Evolutionary conservation across 2,329 filamentous ascomycete species (phyloP).

Genomic region (Cercospora nicotianae): DNA sequence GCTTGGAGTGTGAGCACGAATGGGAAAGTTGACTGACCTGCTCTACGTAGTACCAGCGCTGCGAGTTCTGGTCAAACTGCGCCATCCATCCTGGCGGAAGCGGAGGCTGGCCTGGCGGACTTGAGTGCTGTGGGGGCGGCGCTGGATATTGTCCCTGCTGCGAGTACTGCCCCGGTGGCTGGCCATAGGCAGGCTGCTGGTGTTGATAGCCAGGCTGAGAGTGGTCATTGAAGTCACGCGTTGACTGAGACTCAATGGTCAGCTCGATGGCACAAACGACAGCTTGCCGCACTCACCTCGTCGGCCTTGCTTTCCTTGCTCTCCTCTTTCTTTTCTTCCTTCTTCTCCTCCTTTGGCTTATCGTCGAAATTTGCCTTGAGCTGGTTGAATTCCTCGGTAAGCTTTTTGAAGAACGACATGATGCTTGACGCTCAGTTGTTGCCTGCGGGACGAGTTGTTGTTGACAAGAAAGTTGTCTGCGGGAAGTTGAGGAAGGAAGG

Average conservation of each 20-base stretch:
- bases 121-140: constrained; percentile 20
- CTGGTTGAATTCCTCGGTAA: constrained; percentile 48
- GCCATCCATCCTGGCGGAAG: constrained; percentile 63
- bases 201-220: constrained; percentile 19
- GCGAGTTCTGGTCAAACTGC: constrained; percentile 61
- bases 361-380: constrained; percentile 39
- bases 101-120: constrained; percentile 43
- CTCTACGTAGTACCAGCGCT: constrained; percentile 67
- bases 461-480: background rate
- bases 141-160: constrained; percentile 29
- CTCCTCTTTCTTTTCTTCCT: constrained; percentile 33
- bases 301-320: constrained; percentile 13
- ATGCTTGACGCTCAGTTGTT: background rate
- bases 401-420: constrained; percentile 51
- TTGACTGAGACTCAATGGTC: background rate
- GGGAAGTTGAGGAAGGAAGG: background rate
- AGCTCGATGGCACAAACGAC: background rate
- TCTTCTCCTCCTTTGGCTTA: constrained; percentile 38
- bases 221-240: constrained; percentile 17
- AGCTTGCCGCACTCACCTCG: constrained; percentile 13
- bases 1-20: background rate
- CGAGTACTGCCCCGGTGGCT: constrained; percentile 34
- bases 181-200: constrained; percentile 28
- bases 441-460: background rate
- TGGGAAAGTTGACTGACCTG: constrained; percentile 33